Conservation (phyloP, 768 basidiomycete genomes). For the Pleurotus tuber-regium region DNA sequence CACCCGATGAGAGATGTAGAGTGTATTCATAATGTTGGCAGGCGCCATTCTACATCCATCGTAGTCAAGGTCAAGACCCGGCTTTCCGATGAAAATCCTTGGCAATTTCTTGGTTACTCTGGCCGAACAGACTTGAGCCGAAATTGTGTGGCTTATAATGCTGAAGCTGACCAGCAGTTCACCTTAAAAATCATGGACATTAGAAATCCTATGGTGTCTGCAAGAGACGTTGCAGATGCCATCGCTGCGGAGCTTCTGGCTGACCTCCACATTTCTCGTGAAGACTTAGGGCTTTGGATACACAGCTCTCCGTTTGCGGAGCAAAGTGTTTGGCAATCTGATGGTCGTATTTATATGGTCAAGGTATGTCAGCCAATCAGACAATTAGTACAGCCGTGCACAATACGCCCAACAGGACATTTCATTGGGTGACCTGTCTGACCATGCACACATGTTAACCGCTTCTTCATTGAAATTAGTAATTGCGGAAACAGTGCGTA, state of each 20-base stretch:
- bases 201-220: neutral
- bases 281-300: neutral
- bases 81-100: neutral
- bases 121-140: neutral
- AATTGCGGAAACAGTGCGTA: neutral
- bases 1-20: no score
- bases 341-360: neutral
- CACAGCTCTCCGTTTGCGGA: neutral
- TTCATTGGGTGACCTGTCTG: neutral
- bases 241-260: neutral
- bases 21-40: no score
- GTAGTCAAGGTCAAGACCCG: neutral
- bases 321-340: neutral
- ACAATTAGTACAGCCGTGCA: neutral
- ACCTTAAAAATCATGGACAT: neutral
- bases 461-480: neutral
- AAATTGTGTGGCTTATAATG: neutral
- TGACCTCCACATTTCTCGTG: neutral
- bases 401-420: neutral
- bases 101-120: neutral
- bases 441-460: neutral
- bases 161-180: neutral
- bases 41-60: neutral
- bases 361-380: neutral
- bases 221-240: neutral